Conservation (phyloP, 768 basidiomycete genomes). For the Mrakia blollopis region DNA sequence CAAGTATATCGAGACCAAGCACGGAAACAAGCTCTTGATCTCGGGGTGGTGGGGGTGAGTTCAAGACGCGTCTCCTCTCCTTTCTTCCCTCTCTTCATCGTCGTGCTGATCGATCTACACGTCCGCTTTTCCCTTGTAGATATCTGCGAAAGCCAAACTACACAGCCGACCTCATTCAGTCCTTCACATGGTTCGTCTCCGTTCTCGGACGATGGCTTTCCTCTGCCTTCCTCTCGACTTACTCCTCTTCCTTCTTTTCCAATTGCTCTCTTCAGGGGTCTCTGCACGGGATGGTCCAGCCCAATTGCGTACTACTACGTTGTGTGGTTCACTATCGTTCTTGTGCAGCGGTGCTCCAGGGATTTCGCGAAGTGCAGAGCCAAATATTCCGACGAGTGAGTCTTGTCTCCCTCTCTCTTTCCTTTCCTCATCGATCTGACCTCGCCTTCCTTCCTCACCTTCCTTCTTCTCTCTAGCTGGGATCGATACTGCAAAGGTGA, state of each 20-base stretch:
- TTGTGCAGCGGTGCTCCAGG: constrained; percentile 82
- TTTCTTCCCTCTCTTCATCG: neutral
- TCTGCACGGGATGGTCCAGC: constrained; percentile 58
- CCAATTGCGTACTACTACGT: constrained; percentile 26
- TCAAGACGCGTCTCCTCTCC: constrained; percentile 44
- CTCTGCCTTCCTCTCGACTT: neutral
- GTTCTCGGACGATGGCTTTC: neutral
- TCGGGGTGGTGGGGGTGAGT: constrained; percentile 93
- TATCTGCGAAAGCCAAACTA: constrained; percentile 63
- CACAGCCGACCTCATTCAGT: constrained; percentile 58
- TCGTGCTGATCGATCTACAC: neutral
- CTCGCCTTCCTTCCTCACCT: neutral
- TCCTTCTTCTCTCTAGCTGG: constrained; percentile 48
- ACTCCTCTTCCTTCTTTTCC: neutral
- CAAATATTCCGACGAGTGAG: constrained; percentile 81
- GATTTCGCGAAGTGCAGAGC: constrained; percentile 90
- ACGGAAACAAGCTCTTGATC: constrained; percentile 87
- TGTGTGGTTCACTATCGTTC: constrained; percentile 52
- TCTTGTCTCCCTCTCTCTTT: neutral
- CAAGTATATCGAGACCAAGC: constrained; percentile 83
- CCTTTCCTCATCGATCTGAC: neutral
- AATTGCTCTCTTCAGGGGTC: constrained; percentile 56
- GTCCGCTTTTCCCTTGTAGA: neutral
- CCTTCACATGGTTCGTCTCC: neutral
- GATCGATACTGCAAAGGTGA: constrained; percentile 33